Percentiles rank a stretch among this genome's conserved stretches.
phyloP scores from a whole-genome alignment of 2,329 filamentous ascomycete genomes.

The Corniculantispora saksenae region DNA sequence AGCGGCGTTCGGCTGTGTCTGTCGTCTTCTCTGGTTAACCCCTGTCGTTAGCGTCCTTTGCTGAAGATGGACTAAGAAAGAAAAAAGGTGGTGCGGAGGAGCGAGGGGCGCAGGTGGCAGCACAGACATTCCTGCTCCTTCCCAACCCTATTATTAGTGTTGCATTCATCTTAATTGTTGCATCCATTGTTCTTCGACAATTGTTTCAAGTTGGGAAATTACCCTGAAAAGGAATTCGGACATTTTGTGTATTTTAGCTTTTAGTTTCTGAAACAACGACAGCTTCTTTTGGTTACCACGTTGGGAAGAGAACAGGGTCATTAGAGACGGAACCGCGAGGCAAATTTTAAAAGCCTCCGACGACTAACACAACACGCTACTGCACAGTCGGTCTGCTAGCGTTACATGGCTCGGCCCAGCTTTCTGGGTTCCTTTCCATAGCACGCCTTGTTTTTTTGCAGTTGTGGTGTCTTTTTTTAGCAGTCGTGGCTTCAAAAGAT shows the following conservation, averaged over 20 bases:
- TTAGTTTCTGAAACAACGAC: background rate
- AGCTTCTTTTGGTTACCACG: no score
- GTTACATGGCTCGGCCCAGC: constrained; percentile 12
- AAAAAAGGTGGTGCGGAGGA: background rate
- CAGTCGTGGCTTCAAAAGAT: background rate
- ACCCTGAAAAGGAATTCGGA: no score
- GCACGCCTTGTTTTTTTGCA: background rate
- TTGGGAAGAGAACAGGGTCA: no score
- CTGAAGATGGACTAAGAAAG: background rate
- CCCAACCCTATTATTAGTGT: background rate
- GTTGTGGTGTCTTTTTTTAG: constrained; percentile 23
- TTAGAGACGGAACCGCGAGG: no score
- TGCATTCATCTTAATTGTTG: background rate
- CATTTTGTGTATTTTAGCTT: background rate
- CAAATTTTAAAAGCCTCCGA: background rate
- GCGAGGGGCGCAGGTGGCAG: background rate
- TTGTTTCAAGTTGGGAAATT: background rate
- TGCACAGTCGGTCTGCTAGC: background rate
- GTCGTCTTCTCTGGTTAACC: background rate
- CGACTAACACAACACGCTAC: background rate
- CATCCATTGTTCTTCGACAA: background rate
- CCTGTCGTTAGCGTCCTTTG: background rate
- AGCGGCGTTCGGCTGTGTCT: background rate
- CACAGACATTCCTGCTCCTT: background rate
- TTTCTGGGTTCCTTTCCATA: background rate